Evolutionary conservation across 768 basidiomycete species (phyloP), one percentile per base, ranked within the genome.

Genomic region (Hygrophorus russula): DNA sequence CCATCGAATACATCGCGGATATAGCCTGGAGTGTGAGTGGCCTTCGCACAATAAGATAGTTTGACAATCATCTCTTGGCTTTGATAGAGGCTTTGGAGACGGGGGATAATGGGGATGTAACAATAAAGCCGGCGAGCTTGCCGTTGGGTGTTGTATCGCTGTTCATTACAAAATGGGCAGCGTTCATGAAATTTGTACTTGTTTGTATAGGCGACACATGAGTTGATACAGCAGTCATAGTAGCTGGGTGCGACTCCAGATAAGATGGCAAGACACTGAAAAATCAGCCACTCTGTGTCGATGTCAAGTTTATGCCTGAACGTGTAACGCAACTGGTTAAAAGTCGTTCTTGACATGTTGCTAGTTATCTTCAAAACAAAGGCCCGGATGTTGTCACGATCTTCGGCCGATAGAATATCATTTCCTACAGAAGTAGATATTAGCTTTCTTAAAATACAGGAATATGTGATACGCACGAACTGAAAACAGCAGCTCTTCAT

Each of bases 1-100:
- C 59, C 43, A 50, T 71, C 65, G 45, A 67, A 65, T 30, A 68
- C 49, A 51, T 72, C 64, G 10, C 35, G 52, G 30, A 58, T 55
- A 17, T 41, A 39, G 1, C 48, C 53, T 10, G 45, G 47, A 11
- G 47, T 40, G 3, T 42, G 37, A 4, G 28, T 9, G 33, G 48
- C 55, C 2, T 46, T 33, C 5, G 47, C 37, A 1, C 46, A 52
- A 39, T 56, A 56, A 0, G 39, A 40, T 7, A 59, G 41, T 4
- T 40, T 15, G 1, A 50, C 24, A 4, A 44, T 38, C 20, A 36
- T 37, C 5, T 41, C 33, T 2, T 28, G 13, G 40, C 48, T 51
- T 10, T 15, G 0, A 39, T 56, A 59, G 20, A 47, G 53, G 15
- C 47, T 45, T 32, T 56, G 51, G 14, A 59, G 51, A 1, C 56